These are phyloP conservation scores for Brettanomyces naardenensis DNA, from an alignment of 805 yeast genomes.

Conservation along the genomic window DNA sequence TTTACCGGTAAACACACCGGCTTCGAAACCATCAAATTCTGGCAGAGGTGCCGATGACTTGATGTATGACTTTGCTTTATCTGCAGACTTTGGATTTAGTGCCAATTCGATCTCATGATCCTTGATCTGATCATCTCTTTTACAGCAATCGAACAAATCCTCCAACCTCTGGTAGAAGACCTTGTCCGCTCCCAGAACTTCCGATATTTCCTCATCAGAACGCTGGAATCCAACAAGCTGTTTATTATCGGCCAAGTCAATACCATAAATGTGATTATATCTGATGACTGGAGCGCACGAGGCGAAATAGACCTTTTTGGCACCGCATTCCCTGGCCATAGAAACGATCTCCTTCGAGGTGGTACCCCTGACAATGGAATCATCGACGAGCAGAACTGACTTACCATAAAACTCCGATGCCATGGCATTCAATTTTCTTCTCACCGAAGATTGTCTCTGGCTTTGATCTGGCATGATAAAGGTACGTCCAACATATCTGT, in stretches of 20 bases:
- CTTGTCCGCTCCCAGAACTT: constrained; percentile 79
- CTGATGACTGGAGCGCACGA: constrained; percentile 98
- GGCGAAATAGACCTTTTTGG: constrained; percentile 89
- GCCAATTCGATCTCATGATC: constrained; percentile 27
- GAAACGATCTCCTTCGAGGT: constrained; percentile 92
- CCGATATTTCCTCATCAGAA: constrained; percentile 65
- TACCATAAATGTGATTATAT: constrained; percentile 92
- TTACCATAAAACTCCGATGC: constrained; percentile 80
- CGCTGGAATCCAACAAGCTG: constrained; percentile 86
- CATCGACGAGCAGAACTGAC: constrained; percentile 87
- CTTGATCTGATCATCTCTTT: constrained; percentile 23
- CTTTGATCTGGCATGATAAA: constrained; percentile 98
- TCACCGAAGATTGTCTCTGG: constrained; percentile 87
- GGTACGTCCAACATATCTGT: constrained; percentile 94
- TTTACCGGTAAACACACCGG: constrained; percentile 92
- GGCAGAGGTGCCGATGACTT: constrained; percentile 16
- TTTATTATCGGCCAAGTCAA: constrained; percentile 91
- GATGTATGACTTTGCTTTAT: constrained; percentile 20
- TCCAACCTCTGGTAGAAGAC: constrained; percentile 83
- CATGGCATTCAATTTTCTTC: constrained; percentile 95
- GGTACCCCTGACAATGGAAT: constrained; percentile 96
- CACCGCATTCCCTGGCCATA: constrained; percentile 99
- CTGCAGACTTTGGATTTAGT: constrained; percentile 27
- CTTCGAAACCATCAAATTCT: constrained; percentile 64
- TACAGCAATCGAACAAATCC: constrained; percentile 78